These are phyloP conservation scores for Clarireedia paspali DNA, from an alignment of 2,329 filamentous ascomycete species.

Conservation along the genomic window DNA sequence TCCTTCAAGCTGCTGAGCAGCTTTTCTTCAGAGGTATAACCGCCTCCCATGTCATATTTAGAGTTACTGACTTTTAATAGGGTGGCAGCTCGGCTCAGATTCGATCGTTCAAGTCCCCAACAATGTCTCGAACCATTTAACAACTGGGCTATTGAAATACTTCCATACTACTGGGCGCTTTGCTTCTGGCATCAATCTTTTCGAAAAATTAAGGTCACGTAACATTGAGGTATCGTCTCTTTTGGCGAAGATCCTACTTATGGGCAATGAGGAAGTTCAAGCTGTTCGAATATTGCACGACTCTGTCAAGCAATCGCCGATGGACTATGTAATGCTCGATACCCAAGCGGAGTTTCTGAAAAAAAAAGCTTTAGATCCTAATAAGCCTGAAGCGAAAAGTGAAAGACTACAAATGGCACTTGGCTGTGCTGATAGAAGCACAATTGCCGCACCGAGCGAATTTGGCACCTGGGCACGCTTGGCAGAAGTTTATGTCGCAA, in stretches of 20 bases:
- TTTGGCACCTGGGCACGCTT: conserved; percentile 95
- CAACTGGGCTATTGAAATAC: conserved; percentile 87
- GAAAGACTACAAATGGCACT: conserved; percentile 77
- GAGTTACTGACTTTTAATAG: conserved; percentile 36
- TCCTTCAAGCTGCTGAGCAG: conserved; percentile 86
- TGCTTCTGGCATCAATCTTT: conserved; percentile 91
- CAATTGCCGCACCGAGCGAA: conserved; percentile 91
- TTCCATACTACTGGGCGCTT: conserved; percentile 93
- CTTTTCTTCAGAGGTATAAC: conserved; percentile 80
- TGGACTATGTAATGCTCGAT: conserved; percentile 96
- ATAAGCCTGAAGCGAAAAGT: conserved; percentile 47
- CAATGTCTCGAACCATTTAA: conserved; percentile 91
- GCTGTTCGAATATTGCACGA: conserved; percentile 84
- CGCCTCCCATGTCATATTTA: not conserved
- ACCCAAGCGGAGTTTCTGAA: conserved; percentile 89
- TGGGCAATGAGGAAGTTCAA: conserved; percentile 95
- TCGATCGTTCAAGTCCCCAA: conserved; percentile 97
- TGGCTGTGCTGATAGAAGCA: conserved; percentile 88
- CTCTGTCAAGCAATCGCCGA: conserved; percentile 81
- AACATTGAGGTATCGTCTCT: conserved; percentile 93
- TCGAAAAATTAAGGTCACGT: conserved; percentile 85
- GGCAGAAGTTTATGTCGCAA: conserved; percentile 85
- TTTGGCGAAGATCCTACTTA: conserved; percentile 82
- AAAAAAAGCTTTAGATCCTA: conserved; percentile 61
- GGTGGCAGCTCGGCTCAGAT: conserved; percentile 93